A percentile compares a stretch with the other conserved stretches of the same genome.
Evolutionary conservation across 106 monocot genomes (phyloP).

Genomic region (Phalaenopsis equestris): DNA sequence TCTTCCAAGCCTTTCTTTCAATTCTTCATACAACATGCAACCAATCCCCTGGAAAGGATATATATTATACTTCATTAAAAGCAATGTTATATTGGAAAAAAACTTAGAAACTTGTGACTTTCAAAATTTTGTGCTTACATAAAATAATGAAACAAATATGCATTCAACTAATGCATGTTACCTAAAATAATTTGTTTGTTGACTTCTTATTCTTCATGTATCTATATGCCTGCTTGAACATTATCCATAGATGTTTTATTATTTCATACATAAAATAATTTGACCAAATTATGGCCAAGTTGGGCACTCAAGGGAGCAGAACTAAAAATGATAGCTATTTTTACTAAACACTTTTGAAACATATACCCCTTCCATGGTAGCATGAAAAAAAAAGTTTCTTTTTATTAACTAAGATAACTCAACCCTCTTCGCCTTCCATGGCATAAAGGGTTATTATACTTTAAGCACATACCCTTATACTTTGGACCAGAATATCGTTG

Average conservation of each 20-base stretch:
- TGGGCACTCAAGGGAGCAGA: no score
- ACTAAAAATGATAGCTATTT: background rate
- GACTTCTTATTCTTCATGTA: background rate
- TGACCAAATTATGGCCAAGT: background rate
- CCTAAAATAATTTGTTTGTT: background rate
- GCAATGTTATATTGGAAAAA: background rate
- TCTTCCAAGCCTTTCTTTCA: constrained; percentile 55
- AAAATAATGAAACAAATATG: background rate
- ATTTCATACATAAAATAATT: background rate
- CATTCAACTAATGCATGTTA: background rate
- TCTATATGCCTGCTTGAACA: background rate
- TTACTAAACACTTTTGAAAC: background rate
- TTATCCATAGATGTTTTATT: background rate
- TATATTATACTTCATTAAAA: background rate
- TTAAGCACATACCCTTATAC: background rate
- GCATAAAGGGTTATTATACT: background rate
- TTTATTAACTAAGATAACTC: background rate
- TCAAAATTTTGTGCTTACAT: background rate
- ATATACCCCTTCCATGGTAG: background rate
- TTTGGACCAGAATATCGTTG: background rate
- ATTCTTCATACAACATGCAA: constrained; percentile 46
- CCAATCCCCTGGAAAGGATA: constrained; percentile 53
- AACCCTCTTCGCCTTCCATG: background rate
- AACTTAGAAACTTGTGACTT: background rate
- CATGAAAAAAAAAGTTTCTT: background rate